Percentiles rank a stretch among this genome's conserved stretches.
Evolutionary conservation across 1,284 basidiomycete genomes (phyloP).

Genomic region (Tilletiopsis washingtonensis): DNA sequence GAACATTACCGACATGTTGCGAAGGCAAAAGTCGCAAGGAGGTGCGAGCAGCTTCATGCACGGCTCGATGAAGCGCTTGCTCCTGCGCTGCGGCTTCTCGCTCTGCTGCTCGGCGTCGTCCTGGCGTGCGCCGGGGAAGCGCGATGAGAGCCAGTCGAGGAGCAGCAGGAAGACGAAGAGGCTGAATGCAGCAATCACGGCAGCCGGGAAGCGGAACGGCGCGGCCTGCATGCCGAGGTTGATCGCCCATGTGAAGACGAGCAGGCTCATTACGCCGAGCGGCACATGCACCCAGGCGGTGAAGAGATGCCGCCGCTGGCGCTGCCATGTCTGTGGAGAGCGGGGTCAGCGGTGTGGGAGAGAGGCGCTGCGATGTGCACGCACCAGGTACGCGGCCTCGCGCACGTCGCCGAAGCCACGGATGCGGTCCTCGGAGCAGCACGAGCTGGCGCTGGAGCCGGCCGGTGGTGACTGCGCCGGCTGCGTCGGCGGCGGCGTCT

Average conservation of each 20-base stretch:
- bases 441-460: no score
- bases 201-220: conserved; percentile 29
- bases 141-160: conserved; percentile 22
- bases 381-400: no score
- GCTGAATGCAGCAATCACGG: conserved; percentile 26
- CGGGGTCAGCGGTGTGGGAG: no score
- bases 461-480: no score
- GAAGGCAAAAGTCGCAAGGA: conserved; percentile 33
- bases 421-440: no score
- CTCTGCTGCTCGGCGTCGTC: neutral
- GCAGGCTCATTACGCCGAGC: conserved; percentile 10
- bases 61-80: conserved; percentile 14
- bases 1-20: conserved; percentile 23
- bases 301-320: conserved; percentile 16
- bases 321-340: conserved; percentile 10
- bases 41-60: conserved; percentile 23
- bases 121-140: conserved; percentile 8
- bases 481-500: no score
- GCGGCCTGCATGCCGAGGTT: conserved; percentile 26
- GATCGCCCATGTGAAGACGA: conserved; percentile 12
- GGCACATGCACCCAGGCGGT: conserved; percentile 36
- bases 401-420: no score
- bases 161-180: conserved; percentile 20
- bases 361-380: no score
- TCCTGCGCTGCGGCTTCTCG: neutral